Evolutionary conservation across 306 rosid species (phyloP).

Genomic region (Cucurbita argyrosperma): DNA sequence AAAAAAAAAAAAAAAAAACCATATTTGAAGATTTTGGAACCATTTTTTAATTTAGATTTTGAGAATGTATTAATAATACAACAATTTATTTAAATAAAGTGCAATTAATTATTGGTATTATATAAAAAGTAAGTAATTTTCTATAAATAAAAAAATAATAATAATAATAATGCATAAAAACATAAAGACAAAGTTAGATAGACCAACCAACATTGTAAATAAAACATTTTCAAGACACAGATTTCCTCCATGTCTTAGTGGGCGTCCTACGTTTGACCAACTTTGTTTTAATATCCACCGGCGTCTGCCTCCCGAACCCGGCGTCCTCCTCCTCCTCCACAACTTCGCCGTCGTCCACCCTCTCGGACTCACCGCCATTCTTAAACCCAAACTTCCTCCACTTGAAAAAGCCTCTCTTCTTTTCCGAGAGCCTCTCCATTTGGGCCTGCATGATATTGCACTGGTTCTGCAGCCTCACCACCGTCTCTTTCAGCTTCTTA

Average conservation of each 20-base stretch:
- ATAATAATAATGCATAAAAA: neutral
- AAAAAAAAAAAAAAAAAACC: too few species aligned
- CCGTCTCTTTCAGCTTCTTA: conserved; percentile 61
- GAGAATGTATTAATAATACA: too few species aligned
- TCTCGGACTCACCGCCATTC: conserved; percentile 19
- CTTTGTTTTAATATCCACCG: conserved; percentile 43
- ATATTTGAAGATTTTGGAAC: too few species aligned
- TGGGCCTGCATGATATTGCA: conserved; percentile 52
- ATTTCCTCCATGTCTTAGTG: conserved; percentile 56
- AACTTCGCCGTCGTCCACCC: conserved; percentile 6
- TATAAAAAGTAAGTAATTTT: neutral
- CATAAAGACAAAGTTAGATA: neutral
- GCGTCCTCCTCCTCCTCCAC: conserved; percentile 11
- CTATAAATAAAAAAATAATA: neutral
- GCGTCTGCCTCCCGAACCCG: conserved; percentile 43
- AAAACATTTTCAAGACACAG: conserved; percentile 29
- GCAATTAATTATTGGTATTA: neutral
- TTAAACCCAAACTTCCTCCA: conserved; percentile 53
- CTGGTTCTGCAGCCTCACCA: conserved; percentile 50
- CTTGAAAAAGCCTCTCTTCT: conserved; percentile 45
- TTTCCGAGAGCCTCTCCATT: conserved; percentile 43
- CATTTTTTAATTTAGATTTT: too few species aligned
- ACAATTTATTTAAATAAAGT: too few species aligned
- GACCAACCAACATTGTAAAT: neutral
- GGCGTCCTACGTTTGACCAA: conserved; percentile 30